These are phyloP conservation scores for Xerocomus spinulosus DNA, from an alignment of 768 basidiomycete species.

Conservation along the genomic window DNA sequence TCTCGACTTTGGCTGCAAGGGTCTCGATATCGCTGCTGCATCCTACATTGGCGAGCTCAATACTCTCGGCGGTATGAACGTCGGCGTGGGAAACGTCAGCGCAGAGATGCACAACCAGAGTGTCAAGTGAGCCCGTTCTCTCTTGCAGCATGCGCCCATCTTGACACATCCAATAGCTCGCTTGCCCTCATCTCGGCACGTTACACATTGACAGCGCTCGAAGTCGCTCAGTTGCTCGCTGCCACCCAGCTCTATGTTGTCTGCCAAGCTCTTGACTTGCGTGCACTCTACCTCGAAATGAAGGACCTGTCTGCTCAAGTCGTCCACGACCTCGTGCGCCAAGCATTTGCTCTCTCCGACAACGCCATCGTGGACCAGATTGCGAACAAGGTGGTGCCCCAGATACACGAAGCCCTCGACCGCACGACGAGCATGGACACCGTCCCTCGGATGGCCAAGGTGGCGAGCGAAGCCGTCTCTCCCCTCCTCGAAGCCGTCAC, in stretches of 20 bases:
- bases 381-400: slow-evolving; percentile 30
- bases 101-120: slow-evolving; percentile 94
- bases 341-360: slow-evolving; percentile 11
- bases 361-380: slow-evolving; percentile 12
- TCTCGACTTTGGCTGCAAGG: slow-evolving; percentile 78
- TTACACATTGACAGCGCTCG: slow-evolving; percentile 71
- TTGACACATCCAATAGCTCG: slow-evolving; percentile 45
- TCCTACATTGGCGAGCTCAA: slow-evolving; percentile 82
- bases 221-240: slow-evolving; percentile 70
- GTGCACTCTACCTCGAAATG: slow-evolving; percentile 70
- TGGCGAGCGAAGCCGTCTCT: slow-evolving; percentile 58
- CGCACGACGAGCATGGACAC: slow-evolving; percentile 70
- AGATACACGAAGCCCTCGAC: slow-evolving; percentile 54
- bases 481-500: slow-evolving; percentile 52
- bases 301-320: slow-evolving; percentile 26
- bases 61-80: slow-evolving; percentile 66
- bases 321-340: slow-evolving; percentile 15
- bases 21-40: slow-evolving; percentile 78
- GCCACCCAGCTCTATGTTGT: slow-evolving; percentile 72
- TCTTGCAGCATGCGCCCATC: no score
- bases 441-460: slow-evolving; percentile 60
- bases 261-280: slow-evolving; percentile 83
- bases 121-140: slow-evolving; percentile 60
- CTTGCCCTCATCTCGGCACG: slow-evolving; percentile 81
- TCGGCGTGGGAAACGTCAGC: slow-evolving; percentile 78